Conservation (phyloP, 208 protist species). For the Trypanosoma lewisi region DNA sequence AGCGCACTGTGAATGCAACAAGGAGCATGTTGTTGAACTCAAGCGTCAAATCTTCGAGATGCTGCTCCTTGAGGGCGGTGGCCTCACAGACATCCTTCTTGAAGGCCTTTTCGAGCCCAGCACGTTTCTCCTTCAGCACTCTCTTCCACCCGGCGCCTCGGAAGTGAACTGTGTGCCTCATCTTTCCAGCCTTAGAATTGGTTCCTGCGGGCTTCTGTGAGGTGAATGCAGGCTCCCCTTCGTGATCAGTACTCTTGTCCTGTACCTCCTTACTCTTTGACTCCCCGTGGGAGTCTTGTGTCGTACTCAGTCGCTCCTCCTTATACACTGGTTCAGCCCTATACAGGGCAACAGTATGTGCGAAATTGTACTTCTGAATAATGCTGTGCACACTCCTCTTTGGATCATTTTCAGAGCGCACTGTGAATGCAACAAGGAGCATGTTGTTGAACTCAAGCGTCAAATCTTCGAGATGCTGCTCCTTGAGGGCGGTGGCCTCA, state of each 20-base stretch:
- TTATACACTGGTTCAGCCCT: background rate
- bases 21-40: conserved; percentile 30
- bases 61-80: conserved; percentile 40
- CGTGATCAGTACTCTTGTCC: too few relatives aligned
- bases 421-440: conserved; percentile 9
- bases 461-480: conserved; percentile 51
- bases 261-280: too few relatives aligned
- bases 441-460: conserved; percentile 47
- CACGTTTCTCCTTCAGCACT: conserved; percentile 22
- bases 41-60: conserved; percentile 63
- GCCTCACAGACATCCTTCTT: conserved; percentile 44
- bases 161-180: conserved; percentile 53
- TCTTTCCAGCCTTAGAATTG: conserved; percentile 32
- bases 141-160: conserved; percentile 7
- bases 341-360: conserved; percentile 36
- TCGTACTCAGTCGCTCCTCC: background rate
- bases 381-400: conserved; percentile 32
- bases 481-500: conserved; percentile 40
- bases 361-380: conserved; percentile 47
- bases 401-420: conserved; percentile 25
- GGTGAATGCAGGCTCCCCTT: too few relatives aligned
- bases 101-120: conserved; percentile 54
- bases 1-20: conserved; percentile 11
- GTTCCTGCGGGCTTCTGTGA: too few relatives aligned
- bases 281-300: too few relatives aligned